Percentiles rank a stretch among this genome's conserved stretches.
Conservation (phyloP, 768 basidiomycete genomes). For the Tubosaeta brunneosetosa region DNA sequence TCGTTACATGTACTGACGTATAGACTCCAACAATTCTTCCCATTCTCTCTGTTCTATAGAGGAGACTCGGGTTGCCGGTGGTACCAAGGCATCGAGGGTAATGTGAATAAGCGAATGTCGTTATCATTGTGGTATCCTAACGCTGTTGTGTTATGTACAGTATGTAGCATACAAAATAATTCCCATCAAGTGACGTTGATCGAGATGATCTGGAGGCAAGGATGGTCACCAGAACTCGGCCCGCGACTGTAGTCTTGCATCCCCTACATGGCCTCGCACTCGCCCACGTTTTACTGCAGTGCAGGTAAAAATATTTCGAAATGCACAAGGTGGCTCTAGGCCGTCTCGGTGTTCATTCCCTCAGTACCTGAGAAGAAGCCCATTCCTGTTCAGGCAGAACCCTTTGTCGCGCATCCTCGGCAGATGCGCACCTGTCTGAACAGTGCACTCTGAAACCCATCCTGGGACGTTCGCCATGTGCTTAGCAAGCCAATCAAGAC, state of each 20-base stretch:
- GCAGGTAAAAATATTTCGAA: neutral
- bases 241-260: neutral
- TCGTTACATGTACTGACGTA: constrained; percentile 57
- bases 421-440: neutral
- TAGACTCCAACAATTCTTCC: neutral
- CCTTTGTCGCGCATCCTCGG: neutral
- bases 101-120: constrained; percentile 68
- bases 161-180: constrained; percentile 74
- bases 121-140: constrained; percentile 95
- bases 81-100: neutral
- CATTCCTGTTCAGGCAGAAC: neutral
- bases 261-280: neutral
- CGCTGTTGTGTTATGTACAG: constrained; percentile 55
- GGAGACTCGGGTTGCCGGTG: neutral
- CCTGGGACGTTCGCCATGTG: neutral
- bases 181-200: constrained; percentile 98
- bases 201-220: constrained; percentile 55
- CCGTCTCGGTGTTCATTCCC: neutral
- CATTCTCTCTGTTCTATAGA: neutral
- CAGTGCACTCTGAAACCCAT: neutral
- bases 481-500: neutral
- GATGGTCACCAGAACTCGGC: neutral
- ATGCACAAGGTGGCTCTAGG: neutral
- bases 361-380: neutral
- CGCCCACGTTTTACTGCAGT: neutral